Base-by-base conservation (phyloP, 139 green algal species). In the Chlamydomonas schloesseri region DNA sequence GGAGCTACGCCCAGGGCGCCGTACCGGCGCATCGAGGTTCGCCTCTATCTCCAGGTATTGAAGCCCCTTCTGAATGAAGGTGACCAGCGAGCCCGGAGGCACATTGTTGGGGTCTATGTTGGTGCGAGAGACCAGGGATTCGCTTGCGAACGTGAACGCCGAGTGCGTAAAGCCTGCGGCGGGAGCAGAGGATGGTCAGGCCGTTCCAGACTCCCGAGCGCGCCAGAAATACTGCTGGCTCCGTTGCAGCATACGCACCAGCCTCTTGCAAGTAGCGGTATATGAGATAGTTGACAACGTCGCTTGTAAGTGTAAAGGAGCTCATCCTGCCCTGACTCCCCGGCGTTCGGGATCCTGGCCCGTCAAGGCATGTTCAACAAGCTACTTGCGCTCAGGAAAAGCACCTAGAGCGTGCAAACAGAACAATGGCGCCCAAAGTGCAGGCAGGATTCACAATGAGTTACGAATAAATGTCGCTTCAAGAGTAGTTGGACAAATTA, bases 11-110 rank as follows among this genome's bases (percentile, higher is more conserved):
- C 42, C 42, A 13, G 42, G 42, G 55, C n/a, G 9, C n/a, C 42
- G 42, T 29, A 90, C 89, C 89, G 87, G 70, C 23, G 67, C 81
- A n/a, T 93, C 91, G 23, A 99, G 76, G 87, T 99, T 99, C 14
- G 97, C 96, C 82, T 99, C 97, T 82, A 99, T 87, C 92, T 99
- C 98, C 78, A 99, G 84, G 83, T 98, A 99, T 88, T 99, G 97
- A 73, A 99, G 77, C 14, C 98, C 98, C 82, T 99, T 99, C 79
- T 99, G 97, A 1, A 99, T 91, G 72, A 99, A 97, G 2, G 93
- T 94, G 14, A 99, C 94, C 46, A 99, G 91, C 11, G 97, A 95
- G 3, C 96, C 97, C 5, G 97, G 94, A 9, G 98, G 96, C 33
- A 99, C 95, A 36, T 97, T 93, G 75, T 97, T 96, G 58, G 91